Conservation (phyloP, 2,329 filamentous ascomycete genomes). For the Sclerotinia minor region DNA sequence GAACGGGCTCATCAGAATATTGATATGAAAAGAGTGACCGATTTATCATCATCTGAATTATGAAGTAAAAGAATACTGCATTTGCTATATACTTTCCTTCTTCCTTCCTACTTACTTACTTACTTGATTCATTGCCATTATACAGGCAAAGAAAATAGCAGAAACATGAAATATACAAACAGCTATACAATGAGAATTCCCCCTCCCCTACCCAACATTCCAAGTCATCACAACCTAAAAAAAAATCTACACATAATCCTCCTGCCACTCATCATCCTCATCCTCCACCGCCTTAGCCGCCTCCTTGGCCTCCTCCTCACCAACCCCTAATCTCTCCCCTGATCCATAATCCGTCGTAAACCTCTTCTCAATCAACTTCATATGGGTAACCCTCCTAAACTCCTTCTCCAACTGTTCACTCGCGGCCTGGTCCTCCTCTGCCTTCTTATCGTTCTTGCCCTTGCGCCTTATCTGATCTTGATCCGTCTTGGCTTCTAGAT, state of each 20-base stretch:
- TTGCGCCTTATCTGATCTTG: neutral
- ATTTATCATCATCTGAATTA: no score
- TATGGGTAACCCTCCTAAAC: constrained; percentile 4
- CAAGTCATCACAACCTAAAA: neutral
- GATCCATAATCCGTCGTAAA: neutral
- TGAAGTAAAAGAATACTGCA: no score
- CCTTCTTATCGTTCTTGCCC: neutral
- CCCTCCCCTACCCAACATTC: neutral
- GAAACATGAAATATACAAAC: neutral
- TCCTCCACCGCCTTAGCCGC: neutral
- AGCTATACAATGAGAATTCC: neutral
- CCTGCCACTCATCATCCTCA: constrained; percentile 13
- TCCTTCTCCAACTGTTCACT: neutral
- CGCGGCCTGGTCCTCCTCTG: neutral
- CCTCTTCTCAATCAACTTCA: constrained; percentile 8
- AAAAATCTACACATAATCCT: constrained; percentile 14
- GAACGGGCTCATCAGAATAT: no score
- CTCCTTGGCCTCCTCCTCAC: neutral
- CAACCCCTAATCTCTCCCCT: neutral
- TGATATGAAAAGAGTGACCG: no score
- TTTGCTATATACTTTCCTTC: no score
- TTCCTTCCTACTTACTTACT: neutral
- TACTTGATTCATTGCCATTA: neutral
- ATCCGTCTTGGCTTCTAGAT: neutral
- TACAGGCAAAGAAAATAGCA: neutral